These are phyloP conservation scores for Fusarium guadeloupense DNA, from an alignment of 2,329 filamentous ascomycete genomes.

Conservation along the genomic window DNA sequence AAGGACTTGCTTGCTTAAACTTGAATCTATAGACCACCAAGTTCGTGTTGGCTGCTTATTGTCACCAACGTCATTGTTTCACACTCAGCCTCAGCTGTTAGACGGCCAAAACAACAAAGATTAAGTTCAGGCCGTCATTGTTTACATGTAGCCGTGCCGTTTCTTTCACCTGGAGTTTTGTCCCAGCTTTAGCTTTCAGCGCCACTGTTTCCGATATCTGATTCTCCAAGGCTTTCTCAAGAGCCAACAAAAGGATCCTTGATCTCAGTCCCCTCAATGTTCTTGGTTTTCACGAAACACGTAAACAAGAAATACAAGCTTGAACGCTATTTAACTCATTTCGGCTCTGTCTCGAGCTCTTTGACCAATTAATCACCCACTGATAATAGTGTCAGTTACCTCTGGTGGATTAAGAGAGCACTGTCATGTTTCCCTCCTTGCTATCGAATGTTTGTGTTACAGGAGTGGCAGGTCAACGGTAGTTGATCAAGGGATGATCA, in stretches of 20 bases:
- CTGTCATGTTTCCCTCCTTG: constrained; percentile 1
- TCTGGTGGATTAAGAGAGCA: not conserved
- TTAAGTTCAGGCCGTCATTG: not conserved
- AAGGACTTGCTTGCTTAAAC: not conserved
- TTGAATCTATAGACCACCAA: constrained; percentile 8
- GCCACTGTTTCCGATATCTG: constrained; percentile 28
- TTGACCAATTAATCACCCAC: not conserved
- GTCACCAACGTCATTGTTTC: constrained; percentile 25
- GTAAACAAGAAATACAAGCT: too few species aligned
- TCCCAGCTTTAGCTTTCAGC: constrained; percentile 13
- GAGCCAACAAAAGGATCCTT: too few species aligned
- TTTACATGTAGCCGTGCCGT: constrained; percentile 8
- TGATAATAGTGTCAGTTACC: constrained; percentile 2
- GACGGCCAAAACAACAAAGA: not conserved
- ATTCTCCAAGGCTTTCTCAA: too few species aligned
- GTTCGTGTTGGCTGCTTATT: constrained; percentile 5
- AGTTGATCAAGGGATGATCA: constrained; percentile 1
- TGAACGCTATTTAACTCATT: constrained; percentile 17
- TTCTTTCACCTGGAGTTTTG: not conserved
- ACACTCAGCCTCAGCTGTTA: constrained; percentile 14
- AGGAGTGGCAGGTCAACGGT: constrained; percentile 10
- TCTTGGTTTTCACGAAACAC: too few species aligned
- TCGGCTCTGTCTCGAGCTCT: constrained; percentile 30
- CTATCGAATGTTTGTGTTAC: not conserved
- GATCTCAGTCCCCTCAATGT: not conserved